phyloP scores from a whole-genome alignment of 768 basidiomycete genomes.

The Hemileccinum rubropunctum region DNA sequence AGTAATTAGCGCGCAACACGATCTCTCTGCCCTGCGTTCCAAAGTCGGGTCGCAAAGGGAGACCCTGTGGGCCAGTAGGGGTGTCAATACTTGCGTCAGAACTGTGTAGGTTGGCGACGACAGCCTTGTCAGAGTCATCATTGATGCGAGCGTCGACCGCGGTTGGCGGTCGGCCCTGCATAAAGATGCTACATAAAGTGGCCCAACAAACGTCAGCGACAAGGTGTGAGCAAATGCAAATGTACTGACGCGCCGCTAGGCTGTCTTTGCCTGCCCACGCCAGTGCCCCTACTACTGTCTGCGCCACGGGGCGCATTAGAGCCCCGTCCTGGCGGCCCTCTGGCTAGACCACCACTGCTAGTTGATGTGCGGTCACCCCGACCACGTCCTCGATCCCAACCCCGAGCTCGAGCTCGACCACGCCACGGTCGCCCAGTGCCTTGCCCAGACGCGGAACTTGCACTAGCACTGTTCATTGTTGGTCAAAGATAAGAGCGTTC shows the following conservation, averaged over 20 bases:
- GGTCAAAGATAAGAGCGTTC: too few relatives aligned
- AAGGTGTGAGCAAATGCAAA: not conserved
- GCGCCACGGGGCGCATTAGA: slow-evolving; percentile 14
- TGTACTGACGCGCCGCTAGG: slow-evolving; percentile 20
- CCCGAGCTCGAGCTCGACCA: slow-evolving; percentile 5
- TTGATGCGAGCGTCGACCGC: slow-evolving; percentile 54
- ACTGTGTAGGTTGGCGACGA: slow-evolving; percentile 31
- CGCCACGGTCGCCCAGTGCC: not conserved
- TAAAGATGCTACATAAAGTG: slow-evolving; percentile 25
- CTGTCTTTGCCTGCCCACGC: slow-evolving; percentile 10
- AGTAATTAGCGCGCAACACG: slow-evolving; percentile 48
- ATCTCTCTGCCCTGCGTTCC: slow-evolving; percentile 40
- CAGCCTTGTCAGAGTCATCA: slow-evolving; percentile 38
- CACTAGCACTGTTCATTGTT: slow-evolving; percentile 6
- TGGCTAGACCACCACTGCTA: slow-evolving; percentile 1
- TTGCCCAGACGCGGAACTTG: slow-evolving; percentile 7
- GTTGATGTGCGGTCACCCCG: not conserved
- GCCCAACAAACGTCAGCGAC: not conserved
- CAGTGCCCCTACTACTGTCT: slow-evolving; percentile 22
- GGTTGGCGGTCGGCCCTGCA: slow-evolving; percentile 31
- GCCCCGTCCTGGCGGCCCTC: slow-evolving; percentile 5
- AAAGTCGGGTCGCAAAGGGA: slow-evolving; percentile 46
- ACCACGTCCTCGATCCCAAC: slow-evolving; percentile 2
- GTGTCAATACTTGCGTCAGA: slow-evolving; percentile 10
- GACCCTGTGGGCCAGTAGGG: slow-evolving; percentile 9